Evolutionary conservation across 805 yeast genomes (phyloP), one percentile per base, ranked within the genome.

Genomic region (Spathaspora passalidarum): DNA sequence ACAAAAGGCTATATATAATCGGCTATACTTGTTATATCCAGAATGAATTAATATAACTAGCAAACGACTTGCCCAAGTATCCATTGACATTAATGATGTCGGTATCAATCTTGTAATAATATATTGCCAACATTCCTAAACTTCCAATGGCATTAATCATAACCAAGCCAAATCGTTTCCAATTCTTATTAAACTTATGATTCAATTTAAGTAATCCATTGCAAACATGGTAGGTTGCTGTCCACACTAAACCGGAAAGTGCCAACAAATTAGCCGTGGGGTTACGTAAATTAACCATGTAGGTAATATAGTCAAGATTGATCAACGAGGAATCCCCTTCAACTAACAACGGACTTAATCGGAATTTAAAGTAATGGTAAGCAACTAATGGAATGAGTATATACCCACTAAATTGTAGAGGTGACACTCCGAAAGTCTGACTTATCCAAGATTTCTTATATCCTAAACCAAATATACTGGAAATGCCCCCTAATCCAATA

Each of bases 301-400:
- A 73, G 0, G 81, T 53, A 8, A 85, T 66, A 54, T 71, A 84
- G 7, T 76, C 75, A 38, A 86, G 61, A 38, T 67, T 73, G 17
- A 86, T 61, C 45, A 76, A 63, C 1, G 83, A 73, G 2, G 84
- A 77, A 59, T 85, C 92, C 0, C 88, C 90, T 47, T 83, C 86
- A 1, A 80, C 66, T 2, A 55, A 14, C n/a, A 69, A 21, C 0
- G 92, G 90, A 0, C 68, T 65, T 3, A 72, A 41, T 44, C 88
- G 67, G 51, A 75, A 69, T 38, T 75, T 72, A 10, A 63, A 47
- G 14, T 68, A 66, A 56, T 86, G 94, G 36, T 62, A 72, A 0
- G 51, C 41, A 1, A 81, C 46, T 6, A 79, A 52, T 0, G 78
- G 74, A 0, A 76, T 44, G 32, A 83, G 63, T 3, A 79, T 37